These are phyloP conservation scores for Globisporangium cederbergense DNA, from an alignment of 352 stramenopile species.

Conservation along the genomic window DNA sequence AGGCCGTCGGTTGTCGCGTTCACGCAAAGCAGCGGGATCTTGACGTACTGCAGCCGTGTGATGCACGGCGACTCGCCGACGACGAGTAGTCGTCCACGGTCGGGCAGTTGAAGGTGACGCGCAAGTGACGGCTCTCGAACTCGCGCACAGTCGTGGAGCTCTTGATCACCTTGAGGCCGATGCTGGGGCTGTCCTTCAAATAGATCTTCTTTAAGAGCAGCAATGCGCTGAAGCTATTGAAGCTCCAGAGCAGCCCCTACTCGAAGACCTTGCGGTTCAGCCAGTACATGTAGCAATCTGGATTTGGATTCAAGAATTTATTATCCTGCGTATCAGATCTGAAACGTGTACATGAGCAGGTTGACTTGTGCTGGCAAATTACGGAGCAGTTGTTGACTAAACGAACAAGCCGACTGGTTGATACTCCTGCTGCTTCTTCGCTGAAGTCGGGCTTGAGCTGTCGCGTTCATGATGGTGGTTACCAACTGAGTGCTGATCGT, in stretches of 20 bases:
- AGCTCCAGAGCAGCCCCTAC: slow-evolving; percentile 18
- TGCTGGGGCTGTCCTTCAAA: slow-evolving; percentile 21
- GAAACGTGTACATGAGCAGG: too few relatives aligned
- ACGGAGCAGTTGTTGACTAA: too few relatives aligned
- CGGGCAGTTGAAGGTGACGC: slow-evolving; percentile 52
- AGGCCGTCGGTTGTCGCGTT: slow-evolving; percentile 54
- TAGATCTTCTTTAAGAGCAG: too few relatives aligned
- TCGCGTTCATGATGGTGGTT: too few relatives aligned
- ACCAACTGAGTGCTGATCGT: too few relatives aligned
- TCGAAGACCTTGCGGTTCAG: slow-evolving; percentile 69
- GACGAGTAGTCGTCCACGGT: slow-evolving; percentile 57
- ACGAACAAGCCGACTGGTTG: too few relatives aligned
- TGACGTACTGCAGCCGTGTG: slow-evolving; percentile 30
- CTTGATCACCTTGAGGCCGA: slow-evolving; percentile 42
- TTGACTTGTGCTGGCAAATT: too few relatives aligned
- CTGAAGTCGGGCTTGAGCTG: too few relatives aligned
- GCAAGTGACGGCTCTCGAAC: slow-evolving; percentile 66
- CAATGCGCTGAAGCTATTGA: too few relatives aligned
- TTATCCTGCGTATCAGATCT: too few relatives aligned
- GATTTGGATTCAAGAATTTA: too few relatives aligned
- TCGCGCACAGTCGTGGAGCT: slow-evolving; percentile 36
- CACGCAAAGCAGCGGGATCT: slow-evolving; percentile 61
- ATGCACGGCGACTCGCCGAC: slow-evolving; percentile 37
- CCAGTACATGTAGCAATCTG: neutral
- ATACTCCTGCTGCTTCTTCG: too few relatives aligned